Base-by-base conservation (phyloP, 1,284 basidiomycete genomes). In the Uromyces viciae-fabae region DNA sequence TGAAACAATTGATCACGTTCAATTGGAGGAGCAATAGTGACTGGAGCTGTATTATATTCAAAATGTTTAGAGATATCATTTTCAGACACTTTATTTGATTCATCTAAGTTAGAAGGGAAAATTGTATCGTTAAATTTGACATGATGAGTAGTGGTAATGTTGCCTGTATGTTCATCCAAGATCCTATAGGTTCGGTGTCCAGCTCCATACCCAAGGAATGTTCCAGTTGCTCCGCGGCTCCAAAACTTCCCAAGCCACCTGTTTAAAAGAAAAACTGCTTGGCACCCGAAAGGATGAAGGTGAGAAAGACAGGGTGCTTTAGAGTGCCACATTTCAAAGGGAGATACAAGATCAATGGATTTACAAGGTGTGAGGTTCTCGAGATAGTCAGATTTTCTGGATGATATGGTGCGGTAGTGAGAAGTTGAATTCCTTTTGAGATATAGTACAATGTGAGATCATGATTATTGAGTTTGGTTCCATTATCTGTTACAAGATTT, bases 391-490 rank as follows among this genome's bases (percentile, higher is more conserved):
- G 64, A n/a, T 72, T 33, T 33, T 72, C 31, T 2, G 72, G 72
- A n/a, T 49, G 56, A 31, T 75, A 75, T 9, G 54, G 72, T 3
- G 46, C 46, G 25, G 69, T 68, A 9, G 28, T 31, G 19, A 60
- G 28, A 28, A 14, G 56, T 9, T 22, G 9, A 9, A 42, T 66
- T 33, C 62, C 64, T 42, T 68, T 46, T 4, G 9, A 42, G 5
- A 14, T 7, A n/a, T 42, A 68, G 25, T 9, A 68, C n/a, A 8
- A n/a, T 14, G 42, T 36, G 3, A 72, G 46, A 11, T 49, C 28
- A 14, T 72, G 40, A 43, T 72, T 72, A 28, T 72, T 72, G 22
- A 72, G 52, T n/a, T 72, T 43, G 17, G 68, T 49, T 17, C 40
- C 40, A 52, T 72, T 72, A n/a, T 52, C 68, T 3, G 17, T 7